Base-by-base conservation (phyloP, 1,284 basidiomycete species). In the Ganoderma lucidum region DNA sequence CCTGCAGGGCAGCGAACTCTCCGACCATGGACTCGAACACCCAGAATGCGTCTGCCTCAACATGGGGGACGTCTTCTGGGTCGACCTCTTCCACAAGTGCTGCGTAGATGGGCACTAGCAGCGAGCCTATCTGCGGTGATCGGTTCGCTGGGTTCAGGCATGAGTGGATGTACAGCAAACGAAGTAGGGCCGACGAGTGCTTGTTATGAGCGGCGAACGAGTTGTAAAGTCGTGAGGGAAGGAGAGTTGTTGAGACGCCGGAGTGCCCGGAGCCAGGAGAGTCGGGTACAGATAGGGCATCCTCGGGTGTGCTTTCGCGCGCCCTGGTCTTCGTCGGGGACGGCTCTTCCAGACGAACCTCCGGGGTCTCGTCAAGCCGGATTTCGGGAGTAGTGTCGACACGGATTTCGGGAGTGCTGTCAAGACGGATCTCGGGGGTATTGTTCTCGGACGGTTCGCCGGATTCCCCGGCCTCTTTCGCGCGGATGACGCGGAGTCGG, bases 31-130 rank as follows among this genome's bases (percentile, higher is more conserved):
- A 86, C 76, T 93, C 91, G 70, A 94, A 92, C 15, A 93, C 75
- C 93, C 93, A 94, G 78, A 94, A 94, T 0, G 90, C 86, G 74
- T 94, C 93, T 1, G 93, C 93, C 78, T 94, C 93, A 8, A 86
- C 85, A 77, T 94, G 92, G 1, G 86, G 84, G 8, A 86, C 75
- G 62, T 93, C 90, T 67, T 87, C 83, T 0, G 84, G 79, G 23
- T 92, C 87, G 0, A 88, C 83, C 75, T 94, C 92, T 75, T 87
- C 85, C 30, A 82, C 79, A 60, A 93, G 80, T 0, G 86, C 87
- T 9, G 84, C 84, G 76, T 93, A 93, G n/a, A 94, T 76, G 0
- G 90, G 90, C 23, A 93, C 83, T 6, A 94, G 83, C 14, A 93
- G 77, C 35, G 91, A 90, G 4, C 90, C 87, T 63, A 90, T 84